Evolutionary conservation across 805 yeast genomes (phyloP), one percentile per base, ranked within the genome.

Genomic region (Scheffersomyces stipitis): DNA sequence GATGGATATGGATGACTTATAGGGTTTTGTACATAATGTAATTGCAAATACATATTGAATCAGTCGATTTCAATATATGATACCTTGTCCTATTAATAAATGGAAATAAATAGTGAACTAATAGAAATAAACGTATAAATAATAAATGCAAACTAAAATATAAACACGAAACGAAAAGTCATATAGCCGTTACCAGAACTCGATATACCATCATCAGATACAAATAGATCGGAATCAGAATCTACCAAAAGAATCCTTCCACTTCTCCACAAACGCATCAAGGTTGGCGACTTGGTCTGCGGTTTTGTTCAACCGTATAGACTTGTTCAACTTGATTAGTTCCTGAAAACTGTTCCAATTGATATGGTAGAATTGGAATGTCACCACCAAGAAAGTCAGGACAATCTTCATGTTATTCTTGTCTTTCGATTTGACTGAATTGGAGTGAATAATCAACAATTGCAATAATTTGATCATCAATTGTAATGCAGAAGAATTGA

Each of bases 1-100:
- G 15, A 48, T 83, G 30, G 84, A 80, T 40, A 64, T 69, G 73
- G 64, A 57, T n/a, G n/a, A n/a, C n/a, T n/a, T n/a, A n/a, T n/a
- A n/a, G n/a, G n/a, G n/a, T n/a, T n/a, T n/a, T n/a, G n/a, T n/a
- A n/a, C n/a, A n/a, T n/a, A n/a, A n/a, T n/a, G n/a, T n/a, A n/a
- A n/a, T n/a, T n/a, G n/a, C n/a, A n/a, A n/a, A n/a, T 22, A 5
- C 12, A 7, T 8, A 18, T 12, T 15, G 16, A 17, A 26, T 32
- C 22, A 15, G 9, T 14, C 15, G 10, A 13, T 12, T 12, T 18
- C 13, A 30, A 10, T 17, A 26, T 10, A 13, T 13, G 4, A 14
- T n/a, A n/a, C n/a, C n/a, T n/a, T n/a, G n/a, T n/a, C n/a, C n/a
- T n/a, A n/a, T 22, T 8, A 12, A 22, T 9, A 22, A 22, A 22